Percentiles rank a stretch among this genome's conserved stretches.
These are phyloP conservation scores for Metarhizium sp. DNA, from an alignment of 2,329 filamentous ascomycete species.

Conservation along the genomic window DNA sequence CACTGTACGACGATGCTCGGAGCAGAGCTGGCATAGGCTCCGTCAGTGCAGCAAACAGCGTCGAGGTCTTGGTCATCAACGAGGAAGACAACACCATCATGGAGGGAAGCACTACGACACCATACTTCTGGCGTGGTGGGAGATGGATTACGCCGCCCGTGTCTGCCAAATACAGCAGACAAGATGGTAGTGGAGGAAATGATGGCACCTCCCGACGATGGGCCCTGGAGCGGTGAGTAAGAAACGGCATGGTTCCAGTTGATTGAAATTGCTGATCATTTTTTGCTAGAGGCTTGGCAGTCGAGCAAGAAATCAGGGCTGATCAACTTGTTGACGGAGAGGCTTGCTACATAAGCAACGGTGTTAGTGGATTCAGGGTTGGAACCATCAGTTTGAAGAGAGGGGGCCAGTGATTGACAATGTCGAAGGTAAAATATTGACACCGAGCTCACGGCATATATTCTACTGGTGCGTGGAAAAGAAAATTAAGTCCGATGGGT, in stretches of 20 bases:
- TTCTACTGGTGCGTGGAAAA: too few relatives aligned
- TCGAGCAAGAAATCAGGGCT: constrained; percentile 52
- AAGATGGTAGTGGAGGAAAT: constrained; percentile 61
- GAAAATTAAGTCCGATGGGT: too few relatives aligned
- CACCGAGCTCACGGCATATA: too few relatives aligned
- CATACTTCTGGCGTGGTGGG: constrained; percentile 66
- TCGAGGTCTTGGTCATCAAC: constrained; percentile 72
- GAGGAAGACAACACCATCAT: constrained; percentile 54
- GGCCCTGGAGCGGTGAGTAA: constrained; percentile 57
- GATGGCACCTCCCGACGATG: constrained; percentile 74
- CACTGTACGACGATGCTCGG: constrained; percentile 63
- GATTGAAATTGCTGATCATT: constrained; percentile 3
- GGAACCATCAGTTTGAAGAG: constrained; percentile 29
- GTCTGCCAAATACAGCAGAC: constrained; percentile 24
- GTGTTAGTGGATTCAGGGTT: constrained; percentile 66
- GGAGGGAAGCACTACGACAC: constrained; percentile 76
- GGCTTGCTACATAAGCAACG: constrained; percentile 82
- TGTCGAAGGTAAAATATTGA: too few relatives aligned
- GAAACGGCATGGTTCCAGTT: not conserved
- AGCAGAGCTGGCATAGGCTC: constrained; percentile 45
- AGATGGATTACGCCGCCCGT: constrained; percentile 75
- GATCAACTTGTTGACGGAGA: constrained; percentile 61
- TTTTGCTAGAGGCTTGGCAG: constrained; percentile 43
- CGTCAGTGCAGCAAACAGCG: constrained; percentile 39
- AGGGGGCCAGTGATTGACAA: not conserved